Evolutionary conservation across 2,329 filamentous ascomycete genomes (phyloP), one percentile per base, ranked within the genome.

Genomic region (Colletotrichum caudatum): DNA sequence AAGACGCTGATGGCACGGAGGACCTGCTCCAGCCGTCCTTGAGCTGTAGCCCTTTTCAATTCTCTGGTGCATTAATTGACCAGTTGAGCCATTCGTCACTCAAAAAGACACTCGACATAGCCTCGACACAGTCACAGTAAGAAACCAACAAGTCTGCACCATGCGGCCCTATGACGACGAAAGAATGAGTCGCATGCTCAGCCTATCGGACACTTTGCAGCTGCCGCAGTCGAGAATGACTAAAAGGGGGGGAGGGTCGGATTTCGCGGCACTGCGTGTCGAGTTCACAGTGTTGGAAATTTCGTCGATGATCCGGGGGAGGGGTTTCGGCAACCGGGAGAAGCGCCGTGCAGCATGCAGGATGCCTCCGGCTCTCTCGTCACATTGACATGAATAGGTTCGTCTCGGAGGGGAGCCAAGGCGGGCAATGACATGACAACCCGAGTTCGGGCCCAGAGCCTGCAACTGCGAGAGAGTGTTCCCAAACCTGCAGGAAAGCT

Each of bases 1-100:
- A 26, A 26, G 46, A 12, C 2, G 3, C 7, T 50, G 5, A 1
- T 8, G 48, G 8, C 48, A 16, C 16, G 5, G 12, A 29, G 11
- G n/a, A 26, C 29, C 3, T 16, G 48, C 4, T 16, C 48, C 29
- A 51, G 12, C 48, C 48, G 23, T 16, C 7, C 12, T 29, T 51
- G 48, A 29, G 23, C 14, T 29, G 48, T 12, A 2, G 14, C 48
- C 6, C 18, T 35, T 14, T n/a, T 14, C 23, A 35, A n/a, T 4
- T 18, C 18, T 3, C 0, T 2, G 3, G 12, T 23, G 12, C 2
- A 7, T 26, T 2, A 6, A 14, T 11, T 20, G 9, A 18, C 4
- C 18, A 8, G 9, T n/a, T 5, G 23, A 8, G 29, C 12, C 51
- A n/a, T 35, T 2, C 18, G 2, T 7, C 14, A 35, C 14, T 3